Base-by-base conservation (phyloP, 108 stramenopile species). In the Fragilaria crotonensis region DNA sequence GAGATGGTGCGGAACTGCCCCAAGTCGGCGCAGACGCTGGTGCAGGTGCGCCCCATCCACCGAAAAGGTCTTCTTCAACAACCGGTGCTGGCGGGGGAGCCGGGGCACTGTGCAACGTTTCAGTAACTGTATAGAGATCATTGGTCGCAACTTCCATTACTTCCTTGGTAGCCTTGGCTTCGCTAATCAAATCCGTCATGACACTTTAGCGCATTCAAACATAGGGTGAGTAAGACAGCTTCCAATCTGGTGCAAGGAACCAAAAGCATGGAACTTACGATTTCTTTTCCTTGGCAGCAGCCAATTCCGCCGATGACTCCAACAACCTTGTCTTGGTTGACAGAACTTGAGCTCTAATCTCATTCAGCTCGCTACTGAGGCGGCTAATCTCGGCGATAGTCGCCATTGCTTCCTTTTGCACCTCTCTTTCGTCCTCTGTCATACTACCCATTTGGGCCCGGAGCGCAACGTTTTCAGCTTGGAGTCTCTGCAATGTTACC, bases 381-480 rank as follows among this genome's bases (percentile, higher is more conserved):
- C 51, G 57, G 2, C 68, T 74, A 62, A 93, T 86, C 59, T 83
- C 83, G 0, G 72, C 48, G 9, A 84, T 76, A 25, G 74, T 75
- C 11, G 59, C 66, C 29, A 63, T 48, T 30, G 88, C 61, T 66
- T 93, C 79, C 30, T 65, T 70, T 31, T 78, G 83, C 1, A 86
- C 79, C 32, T 84, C 76, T 19, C 68, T 70, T 61, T 93, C 90
- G 54, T 93, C 90, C 9, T 87, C 87, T 4, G 85, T 71, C 55
- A 85, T 68, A 17, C 55, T 62, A 31, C 79, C 83, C 30, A 88
- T 57, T 59, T 83, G 81, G 7, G 90, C 87, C 53, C 84, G 86
- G 47, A 93, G 81, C 22, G 78, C 64, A 47, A 93, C 76, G 25
- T 85, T 83, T 59, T 93, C 90, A 0, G 90, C 90, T 52, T 83